A percentile compares a stretch with the other conserved stretches of the same genome.
Conservation (phyloP, 2,329 filamentous ascomycete species). For the Arachnopeziza araneosa region DNA sequence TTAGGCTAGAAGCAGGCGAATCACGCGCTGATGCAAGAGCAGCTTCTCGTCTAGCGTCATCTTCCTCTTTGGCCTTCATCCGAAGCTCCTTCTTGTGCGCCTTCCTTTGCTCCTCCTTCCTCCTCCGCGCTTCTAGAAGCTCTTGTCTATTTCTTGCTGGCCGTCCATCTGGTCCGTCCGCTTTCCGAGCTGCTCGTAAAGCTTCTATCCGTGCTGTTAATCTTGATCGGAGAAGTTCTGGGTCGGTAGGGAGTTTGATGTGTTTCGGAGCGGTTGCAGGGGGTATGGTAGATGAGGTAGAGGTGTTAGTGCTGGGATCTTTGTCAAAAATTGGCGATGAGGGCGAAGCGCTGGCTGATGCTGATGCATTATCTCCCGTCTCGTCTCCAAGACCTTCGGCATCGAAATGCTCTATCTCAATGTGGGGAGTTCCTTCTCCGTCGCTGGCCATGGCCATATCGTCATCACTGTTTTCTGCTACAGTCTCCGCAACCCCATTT, state of each 20-base stretch:
- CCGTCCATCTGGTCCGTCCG: slow-evolving; percentile 75
- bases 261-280: slow-evolving; percentile 58
- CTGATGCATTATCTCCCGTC: slow-evolving; percentile 32
- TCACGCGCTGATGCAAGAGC: slow-evolving; percentile 54
- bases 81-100: slow-evolving; percentile 84
- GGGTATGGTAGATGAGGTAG: slow-evolving; percentile 60
- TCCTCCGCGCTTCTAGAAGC: slow-evolving; percentile 80
- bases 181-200: slow-evolving; percentile 79
- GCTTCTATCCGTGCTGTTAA: slow-evolving; percentile 79
- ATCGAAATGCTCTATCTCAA: slow-evolving; percentile 40
- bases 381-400: slow-evolving; percentile 43
- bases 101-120: slow-evolving; percentile 82
- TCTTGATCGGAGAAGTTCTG: slow-evolving; percentile 69
- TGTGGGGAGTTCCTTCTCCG: slow-evolving; percentile 20
- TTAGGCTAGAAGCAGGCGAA: slow-evolving; percentile 48
- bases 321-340: slow-evolving; percentile 56
- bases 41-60: slow-evolving; percentile 61
- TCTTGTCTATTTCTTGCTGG: slow-evolving; percentile 84
- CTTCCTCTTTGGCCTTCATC: slow-evolving; percentile 71
- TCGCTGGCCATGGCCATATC: slow-evolving; percentile 21
- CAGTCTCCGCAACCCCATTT: slow-evolving; percentile 11
- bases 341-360: slow-evolving; percentile 44
- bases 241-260: slow-evolving; percentile 63
- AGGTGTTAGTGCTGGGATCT: slow-evolving; percentile 56
- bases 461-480: slow-evolving; percentile 15